Percentiles rank a stretch among this genome's conserved stretches.
These are phyloP conservation scores for Actinomucor elegans DNA, from an alignment of 371 early-diverging fungal species.

Conservation along the genomic window DNA sequence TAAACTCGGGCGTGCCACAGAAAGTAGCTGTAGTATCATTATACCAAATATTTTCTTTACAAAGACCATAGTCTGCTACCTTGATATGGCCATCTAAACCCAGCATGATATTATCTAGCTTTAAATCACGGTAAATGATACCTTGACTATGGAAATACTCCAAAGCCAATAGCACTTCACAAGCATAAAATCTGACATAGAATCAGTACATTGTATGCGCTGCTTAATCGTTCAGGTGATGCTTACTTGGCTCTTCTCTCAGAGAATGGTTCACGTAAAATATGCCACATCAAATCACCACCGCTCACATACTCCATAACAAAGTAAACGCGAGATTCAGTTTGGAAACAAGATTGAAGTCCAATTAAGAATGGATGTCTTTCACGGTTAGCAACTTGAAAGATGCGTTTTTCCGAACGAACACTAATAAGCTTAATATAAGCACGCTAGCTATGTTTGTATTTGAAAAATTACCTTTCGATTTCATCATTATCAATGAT, in stretches of 20 bases:
- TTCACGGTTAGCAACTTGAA: slow-evolving; percentile 85
- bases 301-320: slow-evolving; percentile 99
- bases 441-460: background rate
- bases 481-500: slow-evolving; percentile 94
- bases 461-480: slow-evolving; percentile 54
- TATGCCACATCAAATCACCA: slow-evolving; percentile 99
- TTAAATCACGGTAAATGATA: slow-evolving; percentile 53
- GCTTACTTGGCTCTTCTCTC: slow-evolving; percentile 88
- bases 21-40: slow-evolving; percentile 77
- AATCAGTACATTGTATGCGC: too few relatives aligned
- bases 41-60: slow-evolving; percentile 56
- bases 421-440: slow-evolving; percentile 45
- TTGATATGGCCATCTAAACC: slow-evolving; percentile 95
- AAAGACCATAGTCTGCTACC: slow-evolving; percentile 96
- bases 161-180: slow-evolving; percentile 95
- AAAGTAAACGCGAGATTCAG: slow-evolving; percentile 92
- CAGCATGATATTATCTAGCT: slow-evolving; percentile 50
- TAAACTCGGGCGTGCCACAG: slow-evolving; percentile 91
- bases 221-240: too few relatives aligned
- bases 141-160: slow-evolving; percentile 57
- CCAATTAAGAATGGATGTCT: slow-evolving; percentile 98
- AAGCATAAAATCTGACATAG: slow-evolving; percentile 97
- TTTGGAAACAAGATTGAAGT: slow-evolving; percentile 95
- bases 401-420: slow-evolving; percentile 92
- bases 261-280: slow-evolving; percentile 84